phyloP scores from a whole-genome alignment of 2,329 filamentous ascomycete genomes.

The Apiospora arundinis region DNA sequence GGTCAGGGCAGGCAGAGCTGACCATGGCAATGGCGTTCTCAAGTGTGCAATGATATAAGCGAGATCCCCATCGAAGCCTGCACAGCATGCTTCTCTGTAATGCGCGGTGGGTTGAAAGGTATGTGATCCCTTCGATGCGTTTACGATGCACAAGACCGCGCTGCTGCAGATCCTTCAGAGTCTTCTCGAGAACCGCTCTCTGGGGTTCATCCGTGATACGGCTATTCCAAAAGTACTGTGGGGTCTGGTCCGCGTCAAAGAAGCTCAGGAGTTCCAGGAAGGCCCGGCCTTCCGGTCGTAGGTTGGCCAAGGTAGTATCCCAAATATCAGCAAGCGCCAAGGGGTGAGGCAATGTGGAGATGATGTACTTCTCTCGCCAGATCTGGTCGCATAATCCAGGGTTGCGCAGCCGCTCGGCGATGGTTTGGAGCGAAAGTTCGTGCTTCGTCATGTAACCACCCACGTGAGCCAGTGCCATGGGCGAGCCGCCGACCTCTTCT shows the following conservation, averaged over 20 bases:
- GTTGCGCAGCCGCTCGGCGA: neutral
- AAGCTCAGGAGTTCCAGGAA: neutral
- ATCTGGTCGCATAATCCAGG: neutral
- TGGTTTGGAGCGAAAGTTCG: neutral
- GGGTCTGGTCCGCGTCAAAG: neutral
- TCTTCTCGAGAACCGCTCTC: neutral
- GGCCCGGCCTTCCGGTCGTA: neutral
- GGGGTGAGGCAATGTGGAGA: neutral
- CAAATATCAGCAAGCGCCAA: neutral
- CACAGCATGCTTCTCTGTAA: neutral
- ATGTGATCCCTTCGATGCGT: neutral
- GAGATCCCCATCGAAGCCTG: neutral
- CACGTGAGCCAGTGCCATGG: conserved; percentile 9
- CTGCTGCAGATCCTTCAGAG: neutral
- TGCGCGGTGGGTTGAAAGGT: neutral
- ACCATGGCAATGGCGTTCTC: conserved; percentile 1
- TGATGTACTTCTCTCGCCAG: neutral
- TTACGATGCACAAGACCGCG: neutral
- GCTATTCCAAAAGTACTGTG: neutral
- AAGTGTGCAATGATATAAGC: neutral
- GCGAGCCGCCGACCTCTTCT: neutral
- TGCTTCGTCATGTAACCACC: neutral
- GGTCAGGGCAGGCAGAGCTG: neutral
- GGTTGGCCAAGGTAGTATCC: neutral
- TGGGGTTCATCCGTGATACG: neutral